Percentiles rank a stretch among this genome's conserved stretches.
phyloP scores from a whole-genome alignment of 2,329 filamentous ascomycete genomes.

The Aspergillus bombycis region DNA sequence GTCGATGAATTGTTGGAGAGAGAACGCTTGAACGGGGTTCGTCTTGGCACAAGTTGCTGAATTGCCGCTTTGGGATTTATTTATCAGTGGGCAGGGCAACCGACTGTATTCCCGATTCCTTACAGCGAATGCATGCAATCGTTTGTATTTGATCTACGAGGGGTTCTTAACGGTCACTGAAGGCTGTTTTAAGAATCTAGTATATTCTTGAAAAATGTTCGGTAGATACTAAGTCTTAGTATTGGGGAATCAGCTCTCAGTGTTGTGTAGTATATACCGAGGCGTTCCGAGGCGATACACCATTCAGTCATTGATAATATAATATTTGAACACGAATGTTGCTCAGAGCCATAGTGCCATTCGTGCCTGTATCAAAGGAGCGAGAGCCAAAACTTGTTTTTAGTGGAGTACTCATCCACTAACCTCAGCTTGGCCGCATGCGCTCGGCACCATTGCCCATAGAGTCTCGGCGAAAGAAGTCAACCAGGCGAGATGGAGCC shows the following conservation, averaged over 20 bases:
- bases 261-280: neutral
- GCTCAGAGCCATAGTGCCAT: neutral
- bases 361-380: neutral
- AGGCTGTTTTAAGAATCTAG: neutral
- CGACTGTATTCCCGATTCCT: constrained; percentile 16
- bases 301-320: neutral
- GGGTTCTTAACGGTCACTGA: no score
- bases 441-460: neutral
- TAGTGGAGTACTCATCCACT: neutral
- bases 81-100: constrained; percentile 38
- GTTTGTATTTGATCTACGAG: neutral
- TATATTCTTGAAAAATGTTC: neutral
- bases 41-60: constrained; percentile 40
- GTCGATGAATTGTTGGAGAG: neutral
- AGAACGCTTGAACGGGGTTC: neutral
- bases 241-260: neutral
- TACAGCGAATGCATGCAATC: neutral
- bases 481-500: neutral
- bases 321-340: neutral
- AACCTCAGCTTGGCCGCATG: neutral
- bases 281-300: neutral
- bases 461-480: neutral
- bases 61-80: constrained; percentile 33
- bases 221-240: neutral
- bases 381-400: neutral